Evolutionary conservation across 192 early-diverging fungal genomes (phyloP), one percentile per base, ranked within the genome.

Genomic region (Coemansia asiatica): DNA sequence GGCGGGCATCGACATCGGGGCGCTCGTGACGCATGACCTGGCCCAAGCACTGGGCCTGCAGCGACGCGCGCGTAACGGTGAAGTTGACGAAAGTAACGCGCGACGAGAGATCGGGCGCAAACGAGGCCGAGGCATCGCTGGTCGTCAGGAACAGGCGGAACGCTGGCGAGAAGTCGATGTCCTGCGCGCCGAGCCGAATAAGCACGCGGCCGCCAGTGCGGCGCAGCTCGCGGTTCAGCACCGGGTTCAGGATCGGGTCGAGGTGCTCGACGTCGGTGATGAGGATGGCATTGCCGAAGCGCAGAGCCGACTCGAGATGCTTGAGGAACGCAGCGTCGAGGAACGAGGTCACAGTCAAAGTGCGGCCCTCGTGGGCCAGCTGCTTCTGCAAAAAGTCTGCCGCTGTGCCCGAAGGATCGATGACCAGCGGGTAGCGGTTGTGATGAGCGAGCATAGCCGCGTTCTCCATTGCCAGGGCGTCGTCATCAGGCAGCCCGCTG

Each of bases 1-100:
- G 88, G 66, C 94, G 92, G 63, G 87, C 80, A 65, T 98, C 98
- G 5, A 95, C 93, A 75, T 99, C 98, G 1, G 98, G 95, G 44
- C 97, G 80, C 83, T 98, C 95, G 46, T 89, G 89, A 63, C 94
- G 94, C 71, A 99, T 87, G 4, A 97, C 95, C 79, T 94, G 89
- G 68, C 94, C 90, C 75, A 99, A 82, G 81, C 98, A 98, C 84
- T 99, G 98, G 64, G 91, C 94, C 78, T 98, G 95, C 61, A 99
- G 82, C 81, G 93, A 95, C 38, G 90, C 89, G 25, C 95, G 89
- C 16, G 98, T 99, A 18, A 98, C 92, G 1, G 97, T 96, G 69
- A 98, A 99, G 88, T 98, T 99, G 49, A 99, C 95, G 83, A 99
- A 96, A 2, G 98, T 98, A 4, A 98, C 96, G 46, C 98, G 91